Evolutionary conservation across 768 basidiomycete species (phyloP).

Genomic region (Albatrellus ellisii): DNA sequence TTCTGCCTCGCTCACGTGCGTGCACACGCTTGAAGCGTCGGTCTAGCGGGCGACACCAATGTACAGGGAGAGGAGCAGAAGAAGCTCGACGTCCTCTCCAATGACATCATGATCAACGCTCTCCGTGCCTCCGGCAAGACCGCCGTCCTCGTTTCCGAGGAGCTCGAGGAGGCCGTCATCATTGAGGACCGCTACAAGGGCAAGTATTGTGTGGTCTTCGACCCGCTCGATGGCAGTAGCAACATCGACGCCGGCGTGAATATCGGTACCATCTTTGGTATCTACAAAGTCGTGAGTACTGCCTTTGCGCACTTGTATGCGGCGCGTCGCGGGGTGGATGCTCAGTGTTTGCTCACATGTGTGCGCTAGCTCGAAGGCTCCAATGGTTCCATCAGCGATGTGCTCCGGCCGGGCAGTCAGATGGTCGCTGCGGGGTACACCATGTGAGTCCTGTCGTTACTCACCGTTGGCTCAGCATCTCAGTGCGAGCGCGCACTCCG

Average conservation of each 20-base stretch:
- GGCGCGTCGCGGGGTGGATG: background rate
- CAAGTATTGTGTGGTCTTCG: constrained; percentile 95
- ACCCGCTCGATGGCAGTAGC: constrained; percentile 91
- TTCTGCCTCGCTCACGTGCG: constrained; percentile 2
- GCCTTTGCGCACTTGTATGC: background rate
- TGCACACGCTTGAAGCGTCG: constrained; percentile 47
- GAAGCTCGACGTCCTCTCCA: constrained; percentile 94
- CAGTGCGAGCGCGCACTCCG: background rate
- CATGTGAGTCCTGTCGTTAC: constrained; percentile 48
- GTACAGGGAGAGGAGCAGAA: constrained; percentile 99
- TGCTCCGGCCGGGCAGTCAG: constrained; percentile 83
- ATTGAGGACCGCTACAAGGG: constrained; percentile 73
- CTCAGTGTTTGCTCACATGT: background rate
- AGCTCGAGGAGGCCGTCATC: constrained; percentile 85
- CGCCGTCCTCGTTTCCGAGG: constrained; percentile 94
- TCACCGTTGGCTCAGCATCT: constrained; percentile 1
- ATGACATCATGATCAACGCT: constrained; percentile 99
- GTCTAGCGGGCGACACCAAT: constrained; percentile 92
- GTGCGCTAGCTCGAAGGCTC: constrained; percentile 50
- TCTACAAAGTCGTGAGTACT: constrained; percentile 84
- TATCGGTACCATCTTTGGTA: constrained; percentile 95
- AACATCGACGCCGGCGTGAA: constrained; percentile 99
- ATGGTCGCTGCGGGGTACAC: constrained; percentile 99
- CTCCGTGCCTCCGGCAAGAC: constrained; percentile 94
- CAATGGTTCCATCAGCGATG: constrained; percentile 70